Evolutionary conservation across 2,329 filamentous ascomycete genomes (phyloP).

Genomic region (Penicillium sclerotiorum): DNA sequence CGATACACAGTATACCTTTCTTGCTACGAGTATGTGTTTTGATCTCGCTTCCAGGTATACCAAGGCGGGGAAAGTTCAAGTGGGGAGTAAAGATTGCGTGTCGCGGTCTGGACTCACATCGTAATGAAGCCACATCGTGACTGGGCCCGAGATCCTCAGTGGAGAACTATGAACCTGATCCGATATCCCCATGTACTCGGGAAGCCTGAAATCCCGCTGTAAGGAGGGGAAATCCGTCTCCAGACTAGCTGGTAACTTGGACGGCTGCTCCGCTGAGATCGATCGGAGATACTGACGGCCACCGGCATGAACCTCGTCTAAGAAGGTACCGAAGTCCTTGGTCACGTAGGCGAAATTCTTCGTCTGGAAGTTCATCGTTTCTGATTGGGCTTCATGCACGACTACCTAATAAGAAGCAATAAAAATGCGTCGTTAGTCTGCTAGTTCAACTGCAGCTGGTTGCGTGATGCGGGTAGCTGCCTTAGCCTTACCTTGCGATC

Average conservation of each 20-base stretch:
- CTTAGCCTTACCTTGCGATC: slow-evolving; percentile 62
- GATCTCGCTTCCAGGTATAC: not conserved
- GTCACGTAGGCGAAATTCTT: slow-evolving; percentile 83
- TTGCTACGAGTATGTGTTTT: not conserved
- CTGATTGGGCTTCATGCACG: slow-evolving; percentile 68
- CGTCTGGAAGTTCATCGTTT: slow-evolving; percentile 75
- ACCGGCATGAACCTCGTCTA: slow-evolving; percentile 62
- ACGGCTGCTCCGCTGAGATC: slow-evolving; percentile 69
- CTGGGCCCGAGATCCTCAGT: slow-evolving; percentile 74
- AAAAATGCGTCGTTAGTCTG: not conserved
- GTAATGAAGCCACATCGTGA: slow-evolving; percentile 90
- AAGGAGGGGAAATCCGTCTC: slow-evolving; percentile 71
- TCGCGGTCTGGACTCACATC: slow-evolving; percentile 55
- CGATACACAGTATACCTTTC: not conserved
- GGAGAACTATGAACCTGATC: slow-evolving; percentile 76
- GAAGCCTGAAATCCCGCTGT: slow-evolving; percentile 69
- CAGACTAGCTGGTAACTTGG: slow-evolving; percentile 70
- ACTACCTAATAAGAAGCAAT: slow-evolving; percentile 57
- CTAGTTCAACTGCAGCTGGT: slow-evolving; percentile 6
- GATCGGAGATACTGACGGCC: slow-evolving; percentile 75
- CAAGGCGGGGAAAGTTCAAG: not conserved
- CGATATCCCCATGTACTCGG: slow-evolving; percentile 58
- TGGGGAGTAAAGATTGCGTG: not conserved
- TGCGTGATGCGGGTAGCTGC: slow-evolving; percentile 22
- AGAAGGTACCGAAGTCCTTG: slow-evolving; percentile 67